A percentile compares a stretch with the other conserved stretches of the same genome.
phyloP scores from a whole-genome alignment of 805 yeast species.

The Kodamaea sagamina region DNA sequence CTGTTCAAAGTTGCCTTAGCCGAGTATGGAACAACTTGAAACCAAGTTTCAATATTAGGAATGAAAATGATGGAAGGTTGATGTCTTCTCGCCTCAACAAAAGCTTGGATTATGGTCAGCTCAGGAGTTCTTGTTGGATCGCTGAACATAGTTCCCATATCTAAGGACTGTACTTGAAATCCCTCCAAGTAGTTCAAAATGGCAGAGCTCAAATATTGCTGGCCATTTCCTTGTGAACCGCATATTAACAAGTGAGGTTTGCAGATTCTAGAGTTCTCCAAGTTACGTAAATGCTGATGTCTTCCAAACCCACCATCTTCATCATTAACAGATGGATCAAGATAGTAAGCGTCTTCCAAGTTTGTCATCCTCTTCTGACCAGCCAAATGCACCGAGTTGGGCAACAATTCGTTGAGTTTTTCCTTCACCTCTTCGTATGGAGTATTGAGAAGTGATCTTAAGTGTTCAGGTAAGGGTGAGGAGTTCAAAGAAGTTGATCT shows the following conservation, averaged over 20 bases:
- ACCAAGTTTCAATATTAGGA: constrained; percentile 82
- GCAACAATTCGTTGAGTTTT: constrained; percentile 60
- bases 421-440: constrained; percentile 49
- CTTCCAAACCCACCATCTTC: constrained; percentile 66
- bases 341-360: constrained; percentile 68
- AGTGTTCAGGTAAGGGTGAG: constrained; percentile 74
- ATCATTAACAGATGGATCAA: constrained; percentile 57
- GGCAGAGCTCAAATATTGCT: constrained; percentile 81
- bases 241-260: constrained; percentile 77
- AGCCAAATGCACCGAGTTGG: constrained; percentile 45
- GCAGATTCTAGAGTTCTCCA: constrained; percentile 64
- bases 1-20: constrained; percentile 74
- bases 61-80: constrained; percentile 83
- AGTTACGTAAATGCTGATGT: constrained; percentile 57
- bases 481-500: constrained; percentile 75
- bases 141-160: constrained; percentile 71
- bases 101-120: constrained; percentile 76
- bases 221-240: constrained; percentile 83
- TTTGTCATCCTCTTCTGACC: constrained; percentile 50
- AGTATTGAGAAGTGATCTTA: constrained; percentile 61
- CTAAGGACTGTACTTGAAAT: constrained; percentile 83
- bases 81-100: constrained; percentile 85
- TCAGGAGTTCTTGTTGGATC: constrained; percentile 84
- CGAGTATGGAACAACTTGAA: constrained; percentile 61
- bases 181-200: constrained; percentile 83